Conservation (phyloP, 257 asterid genomes). For the Penstemon eatonii region DNA sequence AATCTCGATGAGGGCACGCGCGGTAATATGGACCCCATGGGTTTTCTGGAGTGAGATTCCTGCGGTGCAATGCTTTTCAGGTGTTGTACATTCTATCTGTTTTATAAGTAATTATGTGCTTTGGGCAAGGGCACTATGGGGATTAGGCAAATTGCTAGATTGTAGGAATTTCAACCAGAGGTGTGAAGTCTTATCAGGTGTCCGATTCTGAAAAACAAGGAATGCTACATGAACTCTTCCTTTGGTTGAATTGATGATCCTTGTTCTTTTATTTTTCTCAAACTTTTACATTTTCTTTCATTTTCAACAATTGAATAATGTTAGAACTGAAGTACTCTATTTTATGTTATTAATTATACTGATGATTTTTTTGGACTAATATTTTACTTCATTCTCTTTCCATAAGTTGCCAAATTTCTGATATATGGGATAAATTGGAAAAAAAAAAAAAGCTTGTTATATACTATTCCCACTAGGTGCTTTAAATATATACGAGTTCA, state of each 20-base stretch:
- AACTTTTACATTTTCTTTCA: no score
- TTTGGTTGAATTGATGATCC: neutral
- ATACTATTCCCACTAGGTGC: no score
- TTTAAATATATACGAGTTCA: no score
- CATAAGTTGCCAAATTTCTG: no score
- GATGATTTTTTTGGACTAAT: no score
- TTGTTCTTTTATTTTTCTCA: no score
- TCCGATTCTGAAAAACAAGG: constrained; percentile 6
- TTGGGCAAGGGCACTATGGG: neutral
- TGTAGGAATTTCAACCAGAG: neutral
- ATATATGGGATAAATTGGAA: no score
- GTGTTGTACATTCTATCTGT: constrained; percentile 6
- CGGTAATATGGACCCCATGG: constrained; percentile 24
- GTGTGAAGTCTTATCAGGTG: neutral
- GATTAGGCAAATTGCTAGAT: neutral
- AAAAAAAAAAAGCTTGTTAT: no score
- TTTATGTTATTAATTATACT: no score
- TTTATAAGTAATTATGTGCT: constrained; percentile 3
- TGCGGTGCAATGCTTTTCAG: constrained; percentile 13
- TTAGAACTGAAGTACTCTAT: no score
- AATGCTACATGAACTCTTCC: constrained; percentile 1
- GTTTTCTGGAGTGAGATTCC: constrained; percentile 15
- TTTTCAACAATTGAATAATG: no score
- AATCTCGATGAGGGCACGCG: constrained; percentile 45
- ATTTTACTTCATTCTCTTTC: no score